These are phyloP conservation scores for Teratosphaeria epicoccoides DNA, from an alignment of 2,329 filamentous ascomycete species.

Conservation along the genomic window DNA sequence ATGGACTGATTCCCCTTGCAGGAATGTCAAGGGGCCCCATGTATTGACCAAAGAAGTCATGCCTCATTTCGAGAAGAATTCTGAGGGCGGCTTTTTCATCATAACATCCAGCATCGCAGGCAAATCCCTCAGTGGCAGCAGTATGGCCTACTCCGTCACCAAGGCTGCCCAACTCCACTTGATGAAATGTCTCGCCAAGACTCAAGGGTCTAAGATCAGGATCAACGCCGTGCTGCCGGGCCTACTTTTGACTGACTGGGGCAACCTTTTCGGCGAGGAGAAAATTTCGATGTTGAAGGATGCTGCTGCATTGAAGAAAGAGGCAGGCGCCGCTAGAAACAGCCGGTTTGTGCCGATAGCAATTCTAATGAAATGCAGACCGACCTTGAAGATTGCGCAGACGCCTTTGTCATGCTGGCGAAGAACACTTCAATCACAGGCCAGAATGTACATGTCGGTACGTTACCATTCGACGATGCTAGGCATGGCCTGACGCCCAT, in stretches of 20 bases:
- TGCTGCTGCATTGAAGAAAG: constrained; percentile 50
- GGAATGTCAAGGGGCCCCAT: constrained; percentile 9
- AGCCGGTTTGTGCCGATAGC: not conserved
- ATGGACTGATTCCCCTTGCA: not conserved
- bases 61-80: constrained; percentile 49
- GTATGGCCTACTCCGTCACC: constrained; percentile 63
- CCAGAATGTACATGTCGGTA: constrained; percentile 35
- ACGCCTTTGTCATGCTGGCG: constrained; percentile 45
- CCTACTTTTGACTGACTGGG: constrained; percentile 59
- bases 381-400: constrained; percentile 43
- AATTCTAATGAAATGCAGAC: constrained; percentile 25
- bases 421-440: constrained; percentile 44
- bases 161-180: constrained; percentile 63
- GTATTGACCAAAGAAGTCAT: constrained; percentile 31
- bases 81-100: constrained; percentile 53
- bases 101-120: constrained; percentile 53
- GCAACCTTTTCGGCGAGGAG: constrained; percentile 37
- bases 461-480: constrained; percentile 7
- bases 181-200: constrained; percentile 53
- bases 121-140: constrained; percentile 41
- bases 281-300: constrained; percentile 44
- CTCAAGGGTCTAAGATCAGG: constrained; percentile 51
- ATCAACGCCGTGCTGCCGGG: constrained; percentile 57
- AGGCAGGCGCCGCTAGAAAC: constrained; percentile 29
- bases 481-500: not conserved